Evolutionary conservation across 2,329 filamentous ascomycete species (phyloP), one percentile per base, ranked within the genome.

Genomic region (Alternaria triticina): DNA sequence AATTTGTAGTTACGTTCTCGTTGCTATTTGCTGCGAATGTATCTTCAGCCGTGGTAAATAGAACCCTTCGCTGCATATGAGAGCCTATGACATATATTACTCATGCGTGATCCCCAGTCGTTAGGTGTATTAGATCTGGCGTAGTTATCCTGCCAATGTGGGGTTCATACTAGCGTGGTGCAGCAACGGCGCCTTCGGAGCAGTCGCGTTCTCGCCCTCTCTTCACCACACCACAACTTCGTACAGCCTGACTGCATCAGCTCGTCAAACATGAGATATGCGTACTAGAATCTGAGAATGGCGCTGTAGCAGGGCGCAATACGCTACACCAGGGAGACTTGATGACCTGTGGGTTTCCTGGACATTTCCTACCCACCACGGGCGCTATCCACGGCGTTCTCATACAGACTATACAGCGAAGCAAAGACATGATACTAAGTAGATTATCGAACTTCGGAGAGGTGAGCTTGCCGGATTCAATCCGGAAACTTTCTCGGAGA

Each of bases 401-500:
- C n/a, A 13, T 22, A 20, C 12, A 13, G n/a, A 30, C 30, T 4
- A 6, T 51, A 33, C 12, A 27, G 17, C 2, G 17, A 22, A 33
- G 3, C 4, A 33, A 20, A 15, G 15, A 22, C 13, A 15, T 11
- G 15, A 9, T 51, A 27, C 6, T n/a, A 11, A 17, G 27, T 50
- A 30, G 6, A 3, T 3, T 12, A 17, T 28, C 0, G 25, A 33
- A 0, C 6, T 11, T 22, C 20, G 1, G 11, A 30, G 7, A 10
- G 17, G 4, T 33, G 17, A n/a, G 8, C 22, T 47, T 51, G 8
- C n/a, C 3, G 28, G 12, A 2, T 51, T 15, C 4, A 22, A 5
- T 51, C 17, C n/a, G 47, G 47, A 22, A 33, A 51, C 47, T 51
- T 51, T 51, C 17, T 51, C 47, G 47, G 47, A 51, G 47, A 51